phyloP scores from a whole-genome alignment of 352 stramenopile species.

The Globisporangium alternatum region DNA sequence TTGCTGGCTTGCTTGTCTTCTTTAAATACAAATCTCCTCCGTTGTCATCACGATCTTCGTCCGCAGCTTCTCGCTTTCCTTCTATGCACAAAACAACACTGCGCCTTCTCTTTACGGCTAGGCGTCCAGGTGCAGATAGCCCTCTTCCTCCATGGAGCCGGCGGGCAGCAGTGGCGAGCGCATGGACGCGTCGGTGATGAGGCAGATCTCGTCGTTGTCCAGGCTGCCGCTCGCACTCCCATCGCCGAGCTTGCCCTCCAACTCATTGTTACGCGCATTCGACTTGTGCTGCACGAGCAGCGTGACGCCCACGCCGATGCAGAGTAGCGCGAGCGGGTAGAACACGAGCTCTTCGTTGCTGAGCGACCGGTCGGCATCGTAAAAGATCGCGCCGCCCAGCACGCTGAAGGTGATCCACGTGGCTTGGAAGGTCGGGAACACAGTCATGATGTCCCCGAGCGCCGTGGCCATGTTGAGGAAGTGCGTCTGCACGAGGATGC shows the following conservation, averaged over 20 bases:
- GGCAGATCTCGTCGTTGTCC: constrained; percentile 49
- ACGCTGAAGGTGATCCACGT: constrained; percentile 89
- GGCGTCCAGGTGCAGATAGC: constrained; percentile 50
- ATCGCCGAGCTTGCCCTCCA: constrained; percentile 12
- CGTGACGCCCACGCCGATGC: constrained; percentile 63
- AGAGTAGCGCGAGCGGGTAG: constrained; percentile 72
- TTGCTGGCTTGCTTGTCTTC: background rate
- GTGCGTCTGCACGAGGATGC: constrained; percentile 84
- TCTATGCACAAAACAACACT: background rate
- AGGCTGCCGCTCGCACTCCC: constrained; percentile 20
- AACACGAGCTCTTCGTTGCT: constrained; percentile 53
- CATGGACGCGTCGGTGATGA: constrained; percentile 66
- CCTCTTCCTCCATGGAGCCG: constrained; percentile 42
- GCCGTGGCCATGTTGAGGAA: constrained; percentile 86
- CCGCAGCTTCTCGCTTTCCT: background rate
- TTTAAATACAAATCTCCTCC: constrained; percentile 8
- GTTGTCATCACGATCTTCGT: background rate
- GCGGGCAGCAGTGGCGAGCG: constrained; percentile 51
- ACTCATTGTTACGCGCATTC: background rate
- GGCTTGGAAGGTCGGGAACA: constrained; percentile 87
- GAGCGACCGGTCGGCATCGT: constrained; percentile 66
- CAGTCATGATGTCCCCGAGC: constrained; percentile 86
- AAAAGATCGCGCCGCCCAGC: constrained; percentile 80
- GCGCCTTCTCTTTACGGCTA: background rate
- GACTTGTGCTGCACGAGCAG: constrained; percentile 64